Conservation (phyloP, 1,284 basidiomycete genomes). For the Trametes pubescens region DNA sequence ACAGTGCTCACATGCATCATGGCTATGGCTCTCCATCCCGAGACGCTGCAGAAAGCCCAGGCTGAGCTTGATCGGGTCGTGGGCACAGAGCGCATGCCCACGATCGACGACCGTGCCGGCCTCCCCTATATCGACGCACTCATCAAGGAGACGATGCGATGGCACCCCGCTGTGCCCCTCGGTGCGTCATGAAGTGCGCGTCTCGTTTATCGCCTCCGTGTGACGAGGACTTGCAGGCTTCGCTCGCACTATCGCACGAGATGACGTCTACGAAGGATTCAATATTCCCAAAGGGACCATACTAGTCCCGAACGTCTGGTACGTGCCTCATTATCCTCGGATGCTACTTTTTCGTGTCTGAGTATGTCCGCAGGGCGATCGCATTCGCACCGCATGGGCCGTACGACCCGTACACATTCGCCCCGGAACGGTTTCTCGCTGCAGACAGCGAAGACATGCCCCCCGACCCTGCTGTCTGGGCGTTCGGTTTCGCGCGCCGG, state of each 20-base stretch:
- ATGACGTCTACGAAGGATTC: conserved; percentile 33
- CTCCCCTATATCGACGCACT: conserved; percentile 43
- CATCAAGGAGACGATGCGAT: conserved; percentile 45
- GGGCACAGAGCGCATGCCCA: conserved; percentile 40
- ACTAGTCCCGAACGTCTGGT: conserved; percentile 33
- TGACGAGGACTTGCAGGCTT: conserved; percentile 15
- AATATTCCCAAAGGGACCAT: conserved; percentile 31
- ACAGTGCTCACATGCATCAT: conserved; percentile 37
- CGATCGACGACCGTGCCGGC: conserved; percentile 37
- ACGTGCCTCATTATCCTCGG: neutral
- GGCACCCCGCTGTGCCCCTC: conserved; percentile 37
- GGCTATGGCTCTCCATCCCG: conserved; percentile 41
- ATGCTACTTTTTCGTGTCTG: neutral
- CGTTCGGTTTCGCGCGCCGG: conserved; percentile 36
- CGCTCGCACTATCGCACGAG: conserved; percentile 23
- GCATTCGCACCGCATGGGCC: conserved; percentile 34
- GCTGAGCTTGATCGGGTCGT: conserved; percentile 43
- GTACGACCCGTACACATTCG: conserved; percentile 36
- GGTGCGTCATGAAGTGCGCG: conserved; percentile 4
- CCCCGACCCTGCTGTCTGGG: conserved; percentile 25
- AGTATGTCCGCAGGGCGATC: conserved; percentile 29
- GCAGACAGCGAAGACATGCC: conserved; percentile 10
- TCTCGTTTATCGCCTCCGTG: neutral
- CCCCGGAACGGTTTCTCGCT: conserved; percentile 39
- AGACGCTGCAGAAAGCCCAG: conserved; percentile 40